Evolutionary conservation across 768 basidiomycete species (phyloP), one percentile per base, ranked within the genome.

Genomic region (Russula brevipes): DNA sequence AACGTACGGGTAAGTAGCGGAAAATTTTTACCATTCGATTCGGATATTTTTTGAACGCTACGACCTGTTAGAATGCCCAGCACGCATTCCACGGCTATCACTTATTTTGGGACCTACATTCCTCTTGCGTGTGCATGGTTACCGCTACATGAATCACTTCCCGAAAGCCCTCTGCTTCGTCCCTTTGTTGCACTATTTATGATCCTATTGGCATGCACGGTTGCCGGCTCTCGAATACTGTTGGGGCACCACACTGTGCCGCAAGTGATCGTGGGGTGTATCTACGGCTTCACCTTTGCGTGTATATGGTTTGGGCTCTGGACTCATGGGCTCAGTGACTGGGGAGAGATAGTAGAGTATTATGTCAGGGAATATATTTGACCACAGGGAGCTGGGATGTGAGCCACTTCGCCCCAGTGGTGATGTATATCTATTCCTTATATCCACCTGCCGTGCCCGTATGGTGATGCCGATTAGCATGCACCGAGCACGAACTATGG

Each of bases 191-290:
- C 79, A 3, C 38, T 83, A 4, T 68, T 87, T 51, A 75, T 80
- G 4, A 65, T 85, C 11, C 83, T 86, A 2, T 86, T 80, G 79
- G 80, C 87, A 11, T 64, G 69, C 41, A 67, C 79, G 16, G 81
- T 91, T 47, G 76, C 83, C 5, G 68, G 81, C 55, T 92, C 90
- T 10, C 78, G 90, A 54, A 79, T 89, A 36, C 85, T 83, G 86
- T 80, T 92, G 12, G 87, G 88, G 5, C 84, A 91, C 66, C 90
- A 92, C 72, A 90, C 88, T 10, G 80, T 79, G 79, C 75, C 78
- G 0, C 90, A 92, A 66, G 86, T 91, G 17, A 70, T 74, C 9
- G 88, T 76, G 33, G 90, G 90, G 0, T 76, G 73, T 38, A 71
- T 73, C 2, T 85, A 82, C 60, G 90, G 90, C 0, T 63, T 81